Evolutionary conservation across 2,329 filamentous ascomycete genomes (phyloP), one percentile per base, ranked within the genome.

Genomic region (Ceratocystis variospora): DNA sequence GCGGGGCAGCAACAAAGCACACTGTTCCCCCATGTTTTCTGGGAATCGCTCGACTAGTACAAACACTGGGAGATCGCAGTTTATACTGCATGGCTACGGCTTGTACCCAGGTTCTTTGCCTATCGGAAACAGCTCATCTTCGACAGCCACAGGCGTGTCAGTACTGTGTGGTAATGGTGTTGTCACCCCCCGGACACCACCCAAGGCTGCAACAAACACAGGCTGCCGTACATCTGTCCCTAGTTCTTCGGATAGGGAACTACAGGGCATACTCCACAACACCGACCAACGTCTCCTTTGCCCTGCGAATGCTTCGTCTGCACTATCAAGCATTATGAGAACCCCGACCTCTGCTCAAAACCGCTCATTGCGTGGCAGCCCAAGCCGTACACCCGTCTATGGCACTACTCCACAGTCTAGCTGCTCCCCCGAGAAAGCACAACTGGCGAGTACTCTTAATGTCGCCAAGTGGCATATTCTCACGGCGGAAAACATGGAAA

Each of bases 191-290:
- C 53, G 53, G 5, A 63, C 65, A 12, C 61, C 61, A 7, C 59
- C 61, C n/a, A 62, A 33, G 12, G 19, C 50, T 41, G 37, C 37
- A 41, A 15, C 37, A 33, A 55, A 28, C n/a, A 41, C 19, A 6
- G 22, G 19, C 19, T 15, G 53, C 2, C 44, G 55, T 19, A 15
- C 2, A 8, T 59, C 33, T 17, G 22, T n/a, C 3, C 19, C 33
- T n/a, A 65, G 63, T 31, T 63, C 64, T 37, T 37, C 80, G 0
- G 81, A 83, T 69, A 76, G 77, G 10, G 80, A 80, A 0, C 71
- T 84, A 31, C 75, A 77, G 0, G 75, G 79, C 68, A 84, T 84
- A 33, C 73, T 84, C 41, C 76, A 76, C 55, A 80, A 76, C 44
- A 84, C 81, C 0, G 82, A 83, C 31, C 74, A 79, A 73, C 75